phyloP scores from a whole-genome alignment of 345 rosid genomes.

The Euphorbia peplus region DNA sequence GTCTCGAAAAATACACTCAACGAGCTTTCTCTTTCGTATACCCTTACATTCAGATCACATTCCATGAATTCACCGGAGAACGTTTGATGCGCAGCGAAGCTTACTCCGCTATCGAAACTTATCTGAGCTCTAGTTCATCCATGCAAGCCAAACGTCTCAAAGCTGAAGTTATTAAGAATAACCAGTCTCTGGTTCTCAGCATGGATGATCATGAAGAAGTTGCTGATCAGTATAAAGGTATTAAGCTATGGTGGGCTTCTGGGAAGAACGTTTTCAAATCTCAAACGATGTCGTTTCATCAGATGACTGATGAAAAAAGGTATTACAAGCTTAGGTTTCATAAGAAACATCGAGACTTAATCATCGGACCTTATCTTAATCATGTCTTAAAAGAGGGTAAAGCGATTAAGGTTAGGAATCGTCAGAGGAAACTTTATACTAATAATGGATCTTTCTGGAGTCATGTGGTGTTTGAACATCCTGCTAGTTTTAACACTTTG shows the following conservation, averaged over 20 bases:
- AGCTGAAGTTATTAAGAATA: conserved; percentile 6
- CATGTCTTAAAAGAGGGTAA: conserved; percentile 13
- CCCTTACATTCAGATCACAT: conserved; percentile 16
- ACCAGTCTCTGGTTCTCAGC: conserved; percentile 5
- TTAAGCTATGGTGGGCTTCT: conserved; percentile 17
- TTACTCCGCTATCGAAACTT: conserved; percentile 13
- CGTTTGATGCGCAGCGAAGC: conserved; percentile 15
- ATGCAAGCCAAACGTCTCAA: conserved; percentile 12
- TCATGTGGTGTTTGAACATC: conserved; percentile 13
- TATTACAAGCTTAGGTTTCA: conserved; percentile 7
- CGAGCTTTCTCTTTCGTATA: conserved; percentile 5
- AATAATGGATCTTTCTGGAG: conserved; percentile 8
- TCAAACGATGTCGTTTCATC: conserved; percentile 5
- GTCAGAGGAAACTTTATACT: conserved; percentile 10
- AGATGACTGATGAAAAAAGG: conserved; percentile 10
- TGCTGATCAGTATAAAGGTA: conserved; percentile 6
- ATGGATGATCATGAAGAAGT: conserved; percentile 20
- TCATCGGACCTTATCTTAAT: conserved; percentile 6
- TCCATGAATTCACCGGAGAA: conserved; percentile 15
- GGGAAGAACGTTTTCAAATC: conserved; percentile 12
- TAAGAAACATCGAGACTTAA: conserved; percentile 7
- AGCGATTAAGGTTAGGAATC: background rate
- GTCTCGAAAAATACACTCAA: conserved; percentile 10
- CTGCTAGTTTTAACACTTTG: conserved; percentile 2
- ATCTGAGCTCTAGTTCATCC: conserved; percentile 9